These are phyloP conservation scores for Grigorovia humatica DNA, from an alignment of 805 yeast species.

Conservation along the genomic window DNA sequence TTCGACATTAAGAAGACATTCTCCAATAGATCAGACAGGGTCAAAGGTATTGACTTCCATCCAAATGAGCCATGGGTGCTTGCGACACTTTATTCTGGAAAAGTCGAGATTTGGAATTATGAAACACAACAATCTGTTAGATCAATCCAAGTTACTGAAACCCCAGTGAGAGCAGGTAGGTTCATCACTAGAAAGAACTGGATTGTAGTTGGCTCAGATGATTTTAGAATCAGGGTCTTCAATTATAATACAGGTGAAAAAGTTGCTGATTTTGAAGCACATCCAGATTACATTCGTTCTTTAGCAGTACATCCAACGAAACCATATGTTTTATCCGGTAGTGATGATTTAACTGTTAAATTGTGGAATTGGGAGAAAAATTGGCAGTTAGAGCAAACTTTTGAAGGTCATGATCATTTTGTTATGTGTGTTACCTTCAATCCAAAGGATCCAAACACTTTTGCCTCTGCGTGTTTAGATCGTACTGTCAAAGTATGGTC, in stretches of 20 bases:
- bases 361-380: constrained; percentile 96
- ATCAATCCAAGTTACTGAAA: constrained; percentile 87
- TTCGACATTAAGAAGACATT: constrained; percentile 36
- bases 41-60: constrained; percentile 95
- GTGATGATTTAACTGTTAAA: constrained; percentile 85
- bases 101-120: constrained; percentile 85
- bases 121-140: constrained; percentile 74
- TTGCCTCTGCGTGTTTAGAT: constrained; percentile 95
- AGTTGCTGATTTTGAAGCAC: constrained; percentile 92
- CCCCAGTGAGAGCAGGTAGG: constrained; percentile 92
- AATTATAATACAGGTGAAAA: constrained; percentile 95
- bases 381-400: constrained; percentile 84
- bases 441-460: constrained; percentile 95
- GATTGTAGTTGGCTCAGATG: constrained; percentile 95
- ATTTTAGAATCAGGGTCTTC: constrained; percentile 85
- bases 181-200: constrained; percentile 94
- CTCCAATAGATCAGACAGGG: constrained; percentile 89
- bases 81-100: constrained; percentile 77
- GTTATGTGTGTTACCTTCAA: constrained; percentile 91
- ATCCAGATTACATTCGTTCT: constrained; percentile 90
- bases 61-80: constrained; percentile 96
- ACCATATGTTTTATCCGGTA: constrained; percentile 78
- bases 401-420: constrained; percentile 93
- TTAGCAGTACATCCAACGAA: constrained; percentile 91
- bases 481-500: constrained; percentile 97